Evolutionary conservation across 805 yeast species (phyloP).

Genomic region (Ogataea philodendri): DNA sequence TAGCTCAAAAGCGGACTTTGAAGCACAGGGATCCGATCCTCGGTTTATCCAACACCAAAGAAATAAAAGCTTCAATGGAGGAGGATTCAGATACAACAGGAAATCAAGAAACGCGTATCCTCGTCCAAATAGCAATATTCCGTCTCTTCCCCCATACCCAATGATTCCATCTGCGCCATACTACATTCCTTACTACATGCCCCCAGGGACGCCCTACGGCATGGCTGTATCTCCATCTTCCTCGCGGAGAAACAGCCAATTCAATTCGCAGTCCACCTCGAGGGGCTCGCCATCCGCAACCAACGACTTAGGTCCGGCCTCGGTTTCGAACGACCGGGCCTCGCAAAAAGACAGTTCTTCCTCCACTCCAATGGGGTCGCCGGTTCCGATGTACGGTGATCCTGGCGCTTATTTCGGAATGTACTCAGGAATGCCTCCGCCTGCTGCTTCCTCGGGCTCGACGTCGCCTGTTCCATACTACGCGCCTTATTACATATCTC

Average conservation of each 20-base stretch:
- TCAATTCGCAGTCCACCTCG: constrained; percentile 18
- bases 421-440: constrained; percentile 12
- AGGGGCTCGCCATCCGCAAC: constrained; percentile 18
- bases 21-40: too few relatives aligned
- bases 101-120: constrained; percentile 13
- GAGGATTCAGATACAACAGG: constrained; percentile 11
- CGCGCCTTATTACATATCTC: constrained; percentile 14
- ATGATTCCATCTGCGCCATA: constrained; percentile 18
- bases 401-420: constrained; percentile 17
- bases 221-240: constrained; percentile 9
- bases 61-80: constrained; percentile 8
- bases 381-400: constrained; percentile 18
- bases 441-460: constrained; percentile 11
- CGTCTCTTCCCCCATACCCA: constrained; percentile 18
- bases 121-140: constrained; percentile 10
- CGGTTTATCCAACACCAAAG: constrained; percentile 7
- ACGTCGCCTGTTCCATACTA: constrained; percentile 13
- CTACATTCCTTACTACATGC: constrained; percentile 22
- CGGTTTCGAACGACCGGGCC: not conserved
- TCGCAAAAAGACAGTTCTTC: not conserved
- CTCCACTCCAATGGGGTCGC: constrained; percentile 6
- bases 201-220: constrained; percentile 16
- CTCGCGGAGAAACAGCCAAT: constrained; percentile 16
- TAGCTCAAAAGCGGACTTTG: too few relatives aligned
- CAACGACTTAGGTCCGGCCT: too few relatives aligned